Evolutionary conservation across 139 green algal genomes (phyloP).

Genomic region (Picochlorum sp.): DNA sequence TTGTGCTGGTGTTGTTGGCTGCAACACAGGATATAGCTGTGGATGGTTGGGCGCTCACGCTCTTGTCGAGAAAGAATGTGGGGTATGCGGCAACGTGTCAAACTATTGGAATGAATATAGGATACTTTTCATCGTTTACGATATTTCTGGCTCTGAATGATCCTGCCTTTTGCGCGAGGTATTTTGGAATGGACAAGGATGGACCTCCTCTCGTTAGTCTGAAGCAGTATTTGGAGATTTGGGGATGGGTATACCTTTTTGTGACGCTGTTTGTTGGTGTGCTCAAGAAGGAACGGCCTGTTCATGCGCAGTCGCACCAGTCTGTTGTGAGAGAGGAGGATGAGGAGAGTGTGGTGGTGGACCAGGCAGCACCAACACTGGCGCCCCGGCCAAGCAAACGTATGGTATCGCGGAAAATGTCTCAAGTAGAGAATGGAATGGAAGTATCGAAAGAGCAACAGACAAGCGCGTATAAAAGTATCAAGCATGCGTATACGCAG

Average conservation of each 20-base stretch:
- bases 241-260: constrained; percentile 64
- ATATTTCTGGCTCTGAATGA: constrained; percentile 86
- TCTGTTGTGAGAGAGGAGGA: no score
- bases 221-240: constrained; percentile 69
- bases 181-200: constrained; percentile 36
- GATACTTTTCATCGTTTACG: constrained; percentile 91
- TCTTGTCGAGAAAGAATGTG: constrained; percentile 72
- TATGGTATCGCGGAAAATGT: background rate
- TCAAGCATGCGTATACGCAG: constrained; percentile 37
- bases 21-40: constrained; percentile 93
- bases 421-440: background rate
- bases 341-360: no score
- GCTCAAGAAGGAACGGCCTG: constrained; percentile 28
- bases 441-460: background rate
- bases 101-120: constrained; percentile 82
- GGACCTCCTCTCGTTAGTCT: constrained; percentile 52
- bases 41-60: constrained; percentile 88
- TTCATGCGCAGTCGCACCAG: no score
- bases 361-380: background rate
- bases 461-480: background rate
- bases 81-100: constrained; percentile 85
- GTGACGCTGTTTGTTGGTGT: constrained; percentile 55
- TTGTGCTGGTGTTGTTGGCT: constrained; percentile 75
- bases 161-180: constrained; percentile 65
- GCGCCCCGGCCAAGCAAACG: background rate